phyloP scores from a whole-genome alignment of 108 stramenopile species.

The Cyclotella distinguenda region DNA sequence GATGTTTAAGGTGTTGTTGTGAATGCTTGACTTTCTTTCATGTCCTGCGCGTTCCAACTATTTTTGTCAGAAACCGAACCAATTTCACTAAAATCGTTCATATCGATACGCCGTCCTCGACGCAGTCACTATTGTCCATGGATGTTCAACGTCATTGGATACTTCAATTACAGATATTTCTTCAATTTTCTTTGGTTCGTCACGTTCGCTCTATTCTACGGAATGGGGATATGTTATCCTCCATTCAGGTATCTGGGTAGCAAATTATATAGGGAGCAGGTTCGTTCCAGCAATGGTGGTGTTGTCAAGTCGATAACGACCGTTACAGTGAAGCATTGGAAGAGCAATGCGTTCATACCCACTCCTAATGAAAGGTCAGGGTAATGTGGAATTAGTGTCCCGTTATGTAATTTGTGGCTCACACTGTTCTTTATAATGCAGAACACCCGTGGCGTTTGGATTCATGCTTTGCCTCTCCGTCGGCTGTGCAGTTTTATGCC shows the following conservation, averaged over 20 bases:
- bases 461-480: conserved; percentile 86
- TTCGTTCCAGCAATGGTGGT: conserved; percentile 25
- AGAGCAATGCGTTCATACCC: conserved; percentile 57
- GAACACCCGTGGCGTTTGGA: conserved; percentile 63
- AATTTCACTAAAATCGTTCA: too few species aligned
- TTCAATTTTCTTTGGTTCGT: conserved; percentile 89
- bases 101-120: not conserved
- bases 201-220: conserved; percentile 71
- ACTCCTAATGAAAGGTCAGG: conserved; percentile 57
- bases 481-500: conserved; percentile 65
- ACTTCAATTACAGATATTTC: conserved; percentile 98
- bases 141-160: conserved; percentile 95
- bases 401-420: too few species aligned
- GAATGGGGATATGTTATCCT: conserved; percentile 50
- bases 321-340: conserved; percentile 35
- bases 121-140: conserved; percentile 94
- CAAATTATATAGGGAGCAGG: conserved; percentile 48
- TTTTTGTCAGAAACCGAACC: too few species aligned
- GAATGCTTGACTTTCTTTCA: not conserved
- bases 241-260: conserved; percentile 60
- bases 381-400: too few species aligned
- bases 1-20: too few species aligned
- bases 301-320: conserved; percentile 9
- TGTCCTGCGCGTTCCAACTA: not conserved
- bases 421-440: too few species aligned